Base-by-base conservation (phyloP, 345 rosid genomes). In the Conringia planisiliqua region DNA sequence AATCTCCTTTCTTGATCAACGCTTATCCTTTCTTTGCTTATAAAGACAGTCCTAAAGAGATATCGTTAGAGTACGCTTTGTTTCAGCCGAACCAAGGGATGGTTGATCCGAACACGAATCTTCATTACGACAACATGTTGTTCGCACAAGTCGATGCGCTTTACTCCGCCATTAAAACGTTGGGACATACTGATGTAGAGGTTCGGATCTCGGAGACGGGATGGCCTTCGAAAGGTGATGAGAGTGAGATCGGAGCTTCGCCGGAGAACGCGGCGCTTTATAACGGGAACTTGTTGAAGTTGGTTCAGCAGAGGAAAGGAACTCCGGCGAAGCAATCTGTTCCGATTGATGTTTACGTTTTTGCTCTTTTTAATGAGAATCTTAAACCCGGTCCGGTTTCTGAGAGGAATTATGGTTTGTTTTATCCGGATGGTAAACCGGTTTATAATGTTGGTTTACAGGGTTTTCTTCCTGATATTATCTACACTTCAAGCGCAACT, bases 71-170 rank as follows among this genome's bases (percentile, higher is more conserved):
- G 0, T 96, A 92, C 44, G 98, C 78, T 5, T 84, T 96, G 67
- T 96, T 96, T 80, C 83, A 90, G 81, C 89, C 97, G 12, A 95
- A 96, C 27, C 76, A 83, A 55, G 95, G 97, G 60, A 68, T 52
- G 74, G 62, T 63, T 0, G 99, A 92, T 80, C 89, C 88, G 0
- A 6, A 4, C 67, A 90, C 94, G 1, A 85, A 86, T 63, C 73
- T 95, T 61, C 82, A 82, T 12, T 95, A 95, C 64, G 99, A 95
- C 33, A 95, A 95, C 56, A 95, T 92, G 98, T 61, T 95, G 84
- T 95, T 81, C 69, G 99, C 99, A 69, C 99, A 95, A 72, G 65
- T 95, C 30, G 99, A 95, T 50, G 97, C 97, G 29, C 89, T 95
- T 46, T 90, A 92, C 62, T 74, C 89, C 0, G 99, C 99, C 1